A percentile compares a stretch with the other conserved stretches of the same genome.
Conservation (phyloP, 139 green algal genomes). For the Nannochloris sp. region DNA sequence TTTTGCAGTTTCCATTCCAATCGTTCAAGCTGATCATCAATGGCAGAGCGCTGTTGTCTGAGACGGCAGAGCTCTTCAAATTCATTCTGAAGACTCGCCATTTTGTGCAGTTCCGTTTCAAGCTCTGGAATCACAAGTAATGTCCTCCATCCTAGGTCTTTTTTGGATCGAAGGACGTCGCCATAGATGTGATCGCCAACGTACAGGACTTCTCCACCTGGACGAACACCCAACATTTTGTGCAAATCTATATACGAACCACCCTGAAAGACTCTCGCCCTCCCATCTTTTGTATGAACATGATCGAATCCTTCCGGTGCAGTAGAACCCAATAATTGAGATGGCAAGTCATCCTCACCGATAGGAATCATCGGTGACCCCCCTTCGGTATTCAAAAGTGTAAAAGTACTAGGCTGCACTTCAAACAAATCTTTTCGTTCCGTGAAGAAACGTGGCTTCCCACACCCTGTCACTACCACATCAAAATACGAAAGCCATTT, state of each 20-base stretch:
- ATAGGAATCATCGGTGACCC: conserved; percentile 77
- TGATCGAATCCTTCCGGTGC: background rate
- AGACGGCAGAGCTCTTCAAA: conserved; percentile 54
- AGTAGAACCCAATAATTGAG: conserved; percentile 10
- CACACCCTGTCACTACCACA: conserved; percentile 67
- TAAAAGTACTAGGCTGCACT: conserved; percentile 43
- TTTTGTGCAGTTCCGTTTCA: conserved; percentile 62
- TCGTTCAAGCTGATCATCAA: conserved; percentile 79
- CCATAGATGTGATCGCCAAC: conserved; percentile 86
- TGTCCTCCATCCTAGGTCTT: conserved; percentile 85
- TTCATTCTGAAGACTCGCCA: conserved; percentile 18
- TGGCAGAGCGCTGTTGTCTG: conserved; percentile 51
- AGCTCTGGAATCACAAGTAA: conserved; percentile 97
- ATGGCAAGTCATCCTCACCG: conserved; percentile 58
- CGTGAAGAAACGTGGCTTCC: conserved; percentile 74
- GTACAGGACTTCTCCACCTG: conserved; percentile 54
- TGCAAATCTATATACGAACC: conserved; percentile 79
- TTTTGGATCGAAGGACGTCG: conserved; percentile 70
- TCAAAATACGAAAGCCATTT: conserved; percentile 91
- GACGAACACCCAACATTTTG: conserved; percentile 69
- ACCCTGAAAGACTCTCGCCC: conserved; percentile 59
- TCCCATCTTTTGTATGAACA: background rate
- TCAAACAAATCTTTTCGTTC: conserved; percentile 54
- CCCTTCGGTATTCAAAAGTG: conserved; percentile 80
- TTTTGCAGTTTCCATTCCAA: conserved; percentile 52